Evolutionary conservation across 139 green algal genomes (phyloP).

Genomic region (Diplosphaera chodatii): DNA sequence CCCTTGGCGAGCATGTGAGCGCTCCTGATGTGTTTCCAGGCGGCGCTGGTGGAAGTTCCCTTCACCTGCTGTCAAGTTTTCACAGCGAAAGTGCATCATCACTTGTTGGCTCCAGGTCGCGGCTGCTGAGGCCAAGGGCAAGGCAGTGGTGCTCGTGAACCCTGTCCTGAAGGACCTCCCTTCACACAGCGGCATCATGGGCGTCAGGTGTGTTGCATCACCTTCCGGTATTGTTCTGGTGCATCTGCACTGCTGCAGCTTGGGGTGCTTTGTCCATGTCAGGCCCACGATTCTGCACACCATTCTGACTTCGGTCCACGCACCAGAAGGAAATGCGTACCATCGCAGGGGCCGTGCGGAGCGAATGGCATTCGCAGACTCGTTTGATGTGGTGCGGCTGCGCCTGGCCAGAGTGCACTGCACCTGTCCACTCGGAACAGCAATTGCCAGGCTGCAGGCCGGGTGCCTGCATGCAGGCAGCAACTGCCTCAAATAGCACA

Average conservation of each 20-base stretch:
- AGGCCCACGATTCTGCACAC: too few relatives aligned
- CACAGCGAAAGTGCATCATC: too few relatives aligned
- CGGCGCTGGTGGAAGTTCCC: too few relatives aligned
- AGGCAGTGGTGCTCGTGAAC: slow-evolving; percentile 56
- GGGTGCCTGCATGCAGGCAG: too few relatives aligned
- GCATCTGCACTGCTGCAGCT: too few relatives aligned
- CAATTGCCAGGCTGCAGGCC: neutral
- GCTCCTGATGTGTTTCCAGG: too few relatives aligned
- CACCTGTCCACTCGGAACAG: neutral
- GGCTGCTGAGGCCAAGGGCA: slow-evolving; percentile 29
- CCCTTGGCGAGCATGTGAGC: slow-evolving; percentile 40
- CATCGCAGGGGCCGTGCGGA: slow-evolving; percentile 29
- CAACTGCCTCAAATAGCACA: too few relatives aligned
- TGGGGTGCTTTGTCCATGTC: too few relatives aligned
- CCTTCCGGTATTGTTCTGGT: too few relatives aligned
- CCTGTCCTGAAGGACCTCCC: slow-evolving; percentile 51
- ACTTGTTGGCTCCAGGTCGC: slow-evolving; percentile 15
- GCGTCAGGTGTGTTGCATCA: slow-evolving; percentile 14
- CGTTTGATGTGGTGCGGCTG: slow-evolving; percentile 17
- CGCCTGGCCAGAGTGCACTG: neutral
- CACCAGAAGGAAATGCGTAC: too few relatives aligned
- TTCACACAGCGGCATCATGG: slow-evolving; percentile 44
- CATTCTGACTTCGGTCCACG: too few relatives aligned
- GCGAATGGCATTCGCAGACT: slow-evolving; percentile 39
- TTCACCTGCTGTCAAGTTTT: too few relatives aligned